A percentile compares a stretch with the other conserved stretches of the same genome.
phyloP scores from a whole-genome alignment of 2,329 filamentous ascomycete species.

The Ascochyta lentis region DNA sequence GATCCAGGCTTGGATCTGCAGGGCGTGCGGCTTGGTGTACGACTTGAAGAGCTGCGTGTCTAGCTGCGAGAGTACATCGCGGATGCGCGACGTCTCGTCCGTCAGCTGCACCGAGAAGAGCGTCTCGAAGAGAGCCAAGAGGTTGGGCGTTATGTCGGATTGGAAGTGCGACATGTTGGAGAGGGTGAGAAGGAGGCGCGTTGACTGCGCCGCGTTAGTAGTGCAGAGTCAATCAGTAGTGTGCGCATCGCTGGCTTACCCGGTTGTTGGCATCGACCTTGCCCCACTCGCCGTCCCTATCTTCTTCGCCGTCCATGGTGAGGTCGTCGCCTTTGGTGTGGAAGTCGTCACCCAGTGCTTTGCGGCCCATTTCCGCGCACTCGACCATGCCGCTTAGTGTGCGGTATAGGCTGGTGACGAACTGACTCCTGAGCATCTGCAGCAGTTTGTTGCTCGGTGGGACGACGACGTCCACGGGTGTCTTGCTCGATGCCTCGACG shows the following conservation, averaged over 20 bases:
- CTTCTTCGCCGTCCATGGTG: constrained; percentile 43
- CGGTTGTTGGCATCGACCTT: constrained; percentile 46
- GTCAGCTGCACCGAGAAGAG: constrained; percentile 93
- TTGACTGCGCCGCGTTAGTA: constrained; percentile 64
- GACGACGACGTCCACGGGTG: constrained; percentile 80
- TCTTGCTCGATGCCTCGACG: constrained; percentile 81
- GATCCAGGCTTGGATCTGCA: constrained; percentile 70
- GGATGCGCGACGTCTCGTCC: constrained; percentile 90
- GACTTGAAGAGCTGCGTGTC: constrained; percentile 90
- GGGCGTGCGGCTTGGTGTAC: constrained; percentile 73
- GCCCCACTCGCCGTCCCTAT: constrained; percentile 35
- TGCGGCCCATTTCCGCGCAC: constrained; percentile 80
- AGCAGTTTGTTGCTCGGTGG: constrained; percentile 86
- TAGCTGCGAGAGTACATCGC: constrained; percentile 88
- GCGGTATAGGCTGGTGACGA: constrained; percentile 93
- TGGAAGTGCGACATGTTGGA: constrained; percentile 89
- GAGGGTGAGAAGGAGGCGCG: constrained; percentile 91
- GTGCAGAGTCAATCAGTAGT: not conserved
- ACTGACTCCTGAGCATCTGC: constrained; percentile 89
- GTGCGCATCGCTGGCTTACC: constrained; percentile 25
- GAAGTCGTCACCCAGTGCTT: constrained; percentile 64
- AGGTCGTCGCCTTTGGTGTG: constrained; percentile 61
- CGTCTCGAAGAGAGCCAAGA: constrained; percentile 93
- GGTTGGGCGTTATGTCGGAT: constrained; percentile 79
- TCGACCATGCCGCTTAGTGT: constrained; percentile 95